Evolutionary conservation across 2,329 filamentous ascomycete genomes (phyloP).

Genomic region (Penicillium verrucosum): DNA sequence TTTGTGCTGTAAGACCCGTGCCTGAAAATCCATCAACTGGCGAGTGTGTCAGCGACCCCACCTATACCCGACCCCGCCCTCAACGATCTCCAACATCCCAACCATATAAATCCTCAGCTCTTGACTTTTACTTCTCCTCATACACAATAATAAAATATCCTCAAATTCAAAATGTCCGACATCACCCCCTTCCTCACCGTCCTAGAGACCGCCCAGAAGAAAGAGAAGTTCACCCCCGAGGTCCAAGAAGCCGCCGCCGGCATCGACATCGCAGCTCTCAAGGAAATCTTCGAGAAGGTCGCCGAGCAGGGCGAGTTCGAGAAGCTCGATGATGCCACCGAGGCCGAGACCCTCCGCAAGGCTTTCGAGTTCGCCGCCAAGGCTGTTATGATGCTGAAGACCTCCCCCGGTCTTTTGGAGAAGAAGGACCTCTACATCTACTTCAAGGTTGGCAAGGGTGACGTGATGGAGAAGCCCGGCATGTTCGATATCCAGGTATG

Average conservation of each 20-base stretch:
- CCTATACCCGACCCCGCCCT: conserved; percentile 2
- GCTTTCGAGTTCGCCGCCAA: conserved; percentile 34
- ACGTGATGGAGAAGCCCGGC: conserved; percentile 32
- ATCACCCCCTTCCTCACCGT: conserved; percentile 26
- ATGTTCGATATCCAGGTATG: conserved; percentile 43
- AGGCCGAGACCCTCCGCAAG: conserved; percentile 16
- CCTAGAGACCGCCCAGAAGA: conserved; percentile 28
- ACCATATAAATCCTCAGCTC: background rate
- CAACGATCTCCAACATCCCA: conserved; percentile 13
- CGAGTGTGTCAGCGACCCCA: conserved; percentile 12
- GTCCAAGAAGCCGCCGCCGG: conserved; percentile 27
- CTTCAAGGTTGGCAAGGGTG: conserved; percentile 38
- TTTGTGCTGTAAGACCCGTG: too few relatives aligned
- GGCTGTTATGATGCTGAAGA: conserved; percentile 30
- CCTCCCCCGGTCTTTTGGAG: conserved; percentile 24
- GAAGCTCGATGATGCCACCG: conserved; percentile 13
- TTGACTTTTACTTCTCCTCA: background rate
- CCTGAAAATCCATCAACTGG: conserved; percentile 9
- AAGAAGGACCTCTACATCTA: conserved; percentile 38
- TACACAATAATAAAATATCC: background rate
- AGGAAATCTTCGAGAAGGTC: conserved; percentile 18
- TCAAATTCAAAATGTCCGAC: conserved; percentile 27
- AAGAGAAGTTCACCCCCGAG: conserved; percentile 28
- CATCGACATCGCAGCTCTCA: conserved; percentile 27
- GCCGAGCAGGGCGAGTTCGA: conserved; percentile 17